Base-by-base conservation (phyloP, 352 stramenopile genomes). In the Globisporangium megalacanthum region DNA sequence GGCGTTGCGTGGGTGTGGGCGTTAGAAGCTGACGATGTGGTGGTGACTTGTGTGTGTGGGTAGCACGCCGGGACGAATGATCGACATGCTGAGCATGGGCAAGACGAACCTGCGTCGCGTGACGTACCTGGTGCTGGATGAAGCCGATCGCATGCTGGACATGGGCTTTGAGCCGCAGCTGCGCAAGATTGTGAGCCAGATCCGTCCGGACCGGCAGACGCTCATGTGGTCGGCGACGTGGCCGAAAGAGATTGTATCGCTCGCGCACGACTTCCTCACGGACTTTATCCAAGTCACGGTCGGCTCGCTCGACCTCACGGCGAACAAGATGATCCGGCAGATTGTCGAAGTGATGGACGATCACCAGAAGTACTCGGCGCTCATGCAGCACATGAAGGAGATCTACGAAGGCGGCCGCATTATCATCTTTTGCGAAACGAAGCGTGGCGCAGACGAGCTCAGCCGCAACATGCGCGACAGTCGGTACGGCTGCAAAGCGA, bases 361-460 rank as follows among this genome's bases (percentile, higher is more conserved):
- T 75, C 84, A 94, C 64, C 92, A 98, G 60, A 98, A 99, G 72
- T 98, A 99, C 66, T 62, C 67, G 17, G 86, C 88, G n/a, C 77
- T 98, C 31, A 73, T 81, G 68, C 73, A 83, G 54, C 79, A 96
- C 48, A 62, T 97, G 61, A 80, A 85, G 50, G 73, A 81, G 33
- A 85, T 93, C 41, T 93, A 97, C 51, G 94, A 96, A 39, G 90
- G 93, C 29, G 88, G 83, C 52, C 93, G 92, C 58, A 97, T 99
- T 22, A 94, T 99, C n/a, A 88, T 99, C 54, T 99, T 99, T 78
- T 98, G 97, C 20, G 95, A 99, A 70, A 99, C 97, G 5, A 99
- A 99, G 79, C 95, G 97, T 44, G 97, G 96, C 39, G 97, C 95
- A 31, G 97, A 99, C 72, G 92, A 98, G 62, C 81, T 99, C 9